A percentile compares a stretch with the other conserved stretches of the same genome.
phyloP scores from a whole-genome alignment of 164 flowering plant genomes.

The Cinnamomum chago region DNA sequence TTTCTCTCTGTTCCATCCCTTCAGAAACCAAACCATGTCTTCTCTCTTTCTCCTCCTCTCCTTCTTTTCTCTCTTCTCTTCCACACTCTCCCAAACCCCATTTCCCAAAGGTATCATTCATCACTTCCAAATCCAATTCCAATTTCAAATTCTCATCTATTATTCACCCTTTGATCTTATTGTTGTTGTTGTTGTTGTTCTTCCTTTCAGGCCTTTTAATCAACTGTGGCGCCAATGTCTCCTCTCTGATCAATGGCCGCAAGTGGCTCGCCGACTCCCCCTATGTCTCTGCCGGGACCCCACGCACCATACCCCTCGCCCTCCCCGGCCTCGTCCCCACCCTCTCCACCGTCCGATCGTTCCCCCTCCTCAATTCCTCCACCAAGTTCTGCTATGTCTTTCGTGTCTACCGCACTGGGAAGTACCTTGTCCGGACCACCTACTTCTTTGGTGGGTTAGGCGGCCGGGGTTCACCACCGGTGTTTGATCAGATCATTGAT shows the following conservation, averaged over 20 bases:
- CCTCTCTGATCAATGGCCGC: slow-evolving; percentile 33
- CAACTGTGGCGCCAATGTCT: slow-evolving; percentile 60
- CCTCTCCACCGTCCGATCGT: slow-evolving; percentile 73
- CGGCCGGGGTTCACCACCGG: slow-evolving; percentile 48
- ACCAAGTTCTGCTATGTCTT: slow-evolving; percentile 69
- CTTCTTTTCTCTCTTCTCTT: slow-evolving; percentile 24
- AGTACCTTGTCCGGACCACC: slow-evolving; percentile 71
- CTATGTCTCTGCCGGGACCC: slow-evolving; percentile 45
- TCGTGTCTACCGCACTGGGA: slow-evolving; percentile 40
- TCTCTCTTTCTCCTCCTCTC: slow-evolving; percentile 24
- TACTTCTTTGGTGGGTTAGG: slow-evolving; percentile 77
- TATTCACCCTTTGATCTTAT: too few relatives aligned
- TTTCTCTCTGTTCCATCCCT: slow-evolving; percentile 19
- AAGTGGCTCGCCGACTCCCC: slow-evolving; percentile 57
- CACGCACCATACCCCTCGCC: slow-evolving; percentile 30
- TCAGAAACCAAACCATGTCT: slow-evolving; percentile 23
- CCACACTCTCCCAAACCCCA: slow-evolving; percentile 29
- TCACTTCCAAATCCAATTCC: neutral
- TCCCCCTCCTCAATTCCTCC: slow-evolving; percentile 33
- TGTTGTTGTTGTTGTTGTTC: neutral
- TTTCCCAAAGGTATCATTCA: slow-evolving; percentile 31
- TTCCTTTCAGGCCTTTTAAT: slow-evolving; percentile 42
- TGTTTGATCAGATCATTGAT: slow-evolving; percentile 85
- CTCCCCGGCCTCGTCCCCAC: slow-evolving; percentile 25
- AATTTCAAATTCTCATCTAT: neutral